A percentile compares a stretch with the other conserved stretches of the same genome.
Evolutionary conservation across 305 asterid species (phyloP).

Genomic region (Plantago lanceolata): DNA sequence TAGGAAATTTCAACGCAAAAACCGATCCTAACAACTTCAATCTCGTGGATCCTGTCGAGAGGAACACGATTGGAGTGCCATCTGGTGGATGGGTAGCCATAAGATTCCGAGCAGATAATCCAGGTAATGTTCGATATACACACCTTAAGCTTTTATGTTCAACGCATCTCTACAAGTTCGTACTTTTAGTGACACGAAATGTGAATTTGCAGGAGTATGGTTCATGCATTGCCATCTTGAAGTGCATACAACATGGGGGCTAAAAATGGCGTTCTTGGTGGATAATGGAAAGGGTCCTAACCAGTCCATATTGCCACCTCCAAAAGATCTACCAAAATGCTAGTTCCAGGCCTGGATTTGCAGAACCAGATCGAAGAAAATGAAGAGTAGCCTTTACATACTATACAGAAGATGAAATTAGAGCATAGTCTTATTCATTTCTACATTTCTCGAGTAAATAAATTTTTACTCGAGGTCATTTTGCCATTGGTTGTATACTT

Average conservation of each 20-base stretch:
- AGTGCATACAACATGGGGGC: conserved; percentile 95
- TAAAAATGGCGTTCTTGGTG: conserved; percentile 93
- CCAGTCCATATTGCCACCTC: conserved; percentile 77
- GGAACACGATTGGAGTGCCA: conserved; percentile 60
- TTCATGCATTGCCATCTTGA: conserved; percentile 95
- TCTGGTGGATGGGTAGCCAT: conserved; percentile 65
- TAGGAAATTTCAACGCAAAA: conserved; percentile 46
- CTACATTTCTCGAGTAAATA: background rate
- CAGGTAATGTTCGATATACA: conserved; percentile 34
- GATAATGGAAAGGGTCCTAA: conserved; percentile 85
- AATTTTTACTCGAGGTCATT: conserved; percentile 1
- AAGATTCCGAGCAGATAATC: conserved; percentile 55
- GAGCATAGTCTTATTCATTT: too few species aligned
- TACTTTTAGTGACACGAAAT: background rate
- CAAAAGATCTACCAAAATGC: conserved; percentile 83
- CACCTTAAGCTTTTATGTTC: background rate
- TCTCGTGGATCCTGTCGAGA: conserved; percentile 52
- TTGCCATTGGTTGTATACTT: too few species aligned
- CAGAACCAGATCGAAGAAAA: too few species aligned
- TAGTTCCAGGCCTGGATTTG: background rate
- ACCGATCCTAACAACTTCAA: conserved; percentile 38
- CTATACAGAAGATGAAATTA: too few species aligned
- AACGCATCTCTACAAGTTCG: background rate
- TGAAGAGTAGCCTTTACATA: too few species aligned
- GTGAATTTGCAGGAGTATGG: conserved; percentile 65